phyloP scores from a whole-genome alignment of 2,329 filamentous ascomycete genomes.

The Calonectria hawksworthii region DNA sequence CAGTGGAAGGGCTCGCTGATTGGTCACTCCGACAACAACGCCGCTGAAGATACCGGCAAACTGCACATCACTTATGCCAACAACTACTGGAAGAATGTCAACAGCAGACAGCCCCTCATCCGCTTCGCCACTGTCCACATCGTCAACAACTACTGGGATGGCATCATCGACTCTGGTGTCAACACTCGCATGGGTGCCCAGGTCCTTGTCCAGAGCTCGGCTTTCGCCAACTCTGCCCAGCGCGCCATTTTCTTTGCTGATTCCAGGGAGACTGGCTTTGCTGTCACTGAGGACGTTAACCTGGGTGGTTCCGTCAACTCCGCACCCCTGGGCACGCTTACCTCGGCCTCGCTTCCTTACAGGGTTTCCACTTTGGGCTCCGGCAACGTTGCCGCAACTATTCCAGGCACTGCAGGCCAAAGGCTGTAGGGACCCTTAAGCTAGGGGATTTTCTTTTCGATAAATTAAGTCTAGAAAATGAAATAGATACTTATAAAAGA shows the following conservation, averaged over 20 bases:
- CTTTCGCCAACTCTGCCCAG: conserved; percentile 58
- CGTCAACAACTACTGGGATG: conserved; percentile 67
- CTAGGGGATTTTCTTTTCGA: neutral
- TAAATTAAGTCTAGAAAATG: neutral
- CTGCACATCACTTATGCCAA: conserved; percentile 75
- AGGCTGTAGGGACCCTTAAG: conserved; percentile 34
- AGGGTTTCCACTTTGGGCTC: conserved; percentile 59
- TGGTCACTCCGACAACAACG: conserved; percentile 71
- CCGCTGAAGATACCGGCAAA: conserved; percentile 69
- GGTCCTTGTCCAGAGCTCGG: conserved; percentile 68
- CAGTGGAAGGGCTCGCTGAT: conserved; percentile 70
- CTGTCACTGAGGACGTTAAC: conserved; percentile 56
- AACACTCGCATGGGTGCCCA: conserved; percentile 70
- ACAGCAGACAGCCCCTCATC: conserved; percentile 72
- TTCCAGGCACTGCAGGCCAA: conserved; percentile 57
- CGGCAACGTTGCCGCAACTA: conserved; percentile 57
- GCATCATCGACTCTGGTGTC: conserved; percentile 60
- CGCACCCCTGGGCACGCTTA: conserved; percentile 65
- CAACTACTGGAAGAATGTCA: conserved; percentile 76
- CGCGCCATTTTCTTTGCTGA: conserved; percentile 55
- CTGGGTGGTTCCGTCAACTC: conserved; percentile 54
- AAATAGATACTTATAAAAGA: neutral
- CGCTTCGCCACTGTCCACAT: conserved; percentile 77
- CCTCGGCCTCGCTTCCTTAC: conserved; percentile 67
- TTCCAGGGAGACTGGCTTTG: conserved; percentile 59